Percentiles rank a stretch among this genome's conserved stretches.
Evolutionary conservation across 352 stramenopile genomes (phyloP).

Genomic region (Phytophthora cactorum): DNA sequence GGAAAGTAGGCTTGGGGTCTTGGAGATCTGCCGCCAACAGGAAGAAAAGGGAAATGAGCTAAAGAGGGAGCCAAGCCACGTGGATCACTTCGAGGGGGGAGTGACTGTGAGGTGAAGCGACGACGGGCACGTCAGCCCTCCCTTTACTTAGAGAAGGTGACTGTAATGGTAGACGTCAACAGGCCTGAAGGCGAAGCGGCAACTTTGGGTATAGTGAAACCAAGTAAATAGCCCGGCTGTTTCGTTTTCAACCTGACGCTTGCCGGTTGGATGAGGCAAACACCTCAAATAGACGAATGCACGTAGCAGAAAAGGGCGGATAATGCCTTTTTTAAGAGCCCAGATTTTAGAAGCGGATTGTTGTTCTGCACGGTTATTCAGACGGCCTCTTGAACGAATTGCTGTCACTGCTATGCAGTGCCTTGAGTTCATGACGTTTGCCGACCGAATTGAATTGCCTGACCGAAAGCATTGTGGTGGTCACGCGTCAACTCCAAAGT

Average conservation of each 20-base stretch:
- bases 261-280: constrained; percentile 14
- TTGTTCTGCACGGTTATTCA: not conserved
- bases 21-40: constrained; percentile 30
- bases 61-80: constrained; percentile 15
- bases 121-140: constrained; percentile 24
- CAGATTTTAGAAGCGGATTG: not conserved
- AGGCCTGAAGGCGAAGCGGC: constrained; percentile 7
- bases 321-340: not conserved
- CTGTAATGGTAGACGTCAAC: constrained; percentile 16
- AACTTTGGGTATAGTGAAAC: constrained; percentile 21
- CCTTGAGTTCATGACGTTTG: too few species aligned
- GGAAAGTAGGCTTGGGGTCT: constrained; percentile 17
- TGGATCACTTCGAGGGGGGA: constrained; percentile 11
- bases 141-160: not conserved
- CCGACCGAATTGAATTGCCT: too few species aligned
- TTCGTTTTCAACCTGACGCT: constrained; percentile 31
- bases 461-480: not conserved
- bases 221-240: constrained; percentile 22
- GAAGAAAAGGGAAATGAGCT: constrained; percentile 43
- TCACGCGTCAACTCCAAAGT: not conserved
- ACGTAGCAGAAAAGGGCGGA: not conserved
- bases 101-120: constrained; percentile 14
- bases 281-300: constrained; percentile 13
- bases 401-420: too few species aligned
- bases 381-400: not conserved